Conservation (phyloP, 352 stramenopile species). For the Pythium rishiriense region DNA sequence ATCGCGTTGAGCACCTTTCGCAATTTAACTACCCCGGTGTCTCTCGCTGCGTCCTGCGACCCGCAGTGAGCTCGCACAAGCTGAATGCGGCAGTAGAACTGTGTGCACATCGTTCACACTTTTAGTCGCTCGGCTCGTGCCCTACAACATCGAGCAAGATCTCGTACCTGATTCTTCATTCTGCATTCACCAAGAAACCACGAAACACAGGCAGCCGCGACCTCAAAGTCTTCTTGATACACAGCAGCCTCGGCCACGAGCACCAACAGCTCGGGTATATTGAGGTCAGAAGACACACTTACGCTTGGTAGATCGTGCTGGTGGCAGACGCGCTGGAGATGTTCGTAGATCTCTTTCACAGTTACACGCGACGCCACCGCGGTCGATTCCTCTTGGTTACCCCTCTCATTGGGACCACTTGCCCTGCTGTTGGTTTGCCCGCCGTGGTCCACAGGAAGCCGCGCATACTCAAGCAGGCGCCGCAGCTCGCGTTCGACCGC, state of each 20-base stretch:
- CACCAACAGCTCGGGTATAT: constrained; percentile 73
- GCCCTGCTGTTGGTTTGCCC: constrained; percentile 17
- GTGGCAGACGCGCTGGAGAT: constrained; percentile 30
- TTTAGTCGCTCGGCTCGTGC: too few relatives aligned
- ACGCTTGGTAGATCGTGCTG: constrained; percentile 41
- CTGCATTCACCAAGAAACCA: constrained; percentile 73
- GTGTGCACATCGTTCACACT: not conserved
- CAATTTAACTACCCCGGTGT: constrained; percentile 44
- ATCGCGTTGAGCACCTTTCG: constrained; percentile 72
- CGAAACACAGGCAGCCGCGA: constrained; percentile 47
- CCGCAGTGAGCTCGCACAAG: constrained; percentile 77
- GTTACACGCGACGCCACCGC: constrained; percentile 18
- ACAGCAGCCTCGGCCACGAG: constrained; percentile 73
- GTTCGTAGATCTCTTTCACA: constrained; percentile 39
- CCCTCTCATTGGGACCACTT: not conserved
- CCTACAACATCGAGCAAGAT: too few relatives aligned
- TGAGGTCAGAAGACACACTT: constrained; percentile 28
- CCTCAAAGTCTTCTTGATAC: constrained; percentile 64
- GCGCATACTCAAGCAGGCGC: constrained; percentile 47
- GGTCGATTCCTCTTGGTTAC: not conserved
- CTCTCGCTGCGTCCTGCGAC: constrained; percentile 38
- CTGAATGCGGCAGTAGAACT: constrained; percentile 87
- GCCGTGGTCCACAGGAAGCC: constrained; percentile 17
- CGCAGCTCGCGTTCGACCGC: constrained; percentile 54
- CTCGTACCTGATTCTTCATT: constrained; percentile 75